Evolutionary conservation across 1,284 basidiomycete genomes (phyloP).

Genomic region (Cryptococcus maquisensis): DNA sequence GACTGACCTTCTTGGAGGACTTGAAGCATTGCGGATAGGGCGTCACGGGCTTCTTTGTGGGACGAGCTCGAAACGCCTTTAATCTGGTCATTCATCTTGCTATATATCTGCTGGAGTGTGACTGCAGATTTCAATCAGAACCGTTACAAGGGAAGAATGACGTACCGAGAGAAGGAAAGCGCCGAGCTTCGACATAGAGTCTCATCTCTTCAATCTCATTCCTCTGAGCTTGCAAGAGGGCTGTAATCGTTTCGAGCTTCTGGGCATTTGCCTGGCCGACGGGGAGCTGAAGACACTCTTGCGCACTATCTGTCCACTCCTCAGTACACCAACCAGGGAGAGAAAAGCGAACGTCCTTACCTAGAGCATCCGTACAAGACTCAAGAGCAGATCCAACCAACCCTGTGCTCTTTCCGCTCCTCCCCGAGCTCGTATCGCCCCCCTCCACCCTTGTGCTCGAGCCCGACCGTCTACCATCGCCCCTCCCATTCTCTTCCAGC

Average conservation of each 20-base stretch:
- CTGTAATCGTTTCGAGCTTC: slow-evolving; percentile 3
- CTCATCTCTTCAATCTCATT: slow-evolving; percentile 19
- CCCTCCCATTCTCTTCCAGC: too few species aligned
- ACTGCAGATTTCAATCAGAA: slow-evolving; percentile 1
- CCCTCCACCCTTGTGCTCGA: too few species aligned
- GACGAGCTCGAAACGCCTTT: slow-evolving; percentile 1
- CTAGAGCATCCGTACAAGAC: too few species aligned
- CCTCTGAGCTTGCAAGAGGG: slow-evolving; percentile 23
- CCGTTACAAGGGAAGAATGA: not conserved
- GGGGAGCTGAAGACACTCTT: too few species aligned
- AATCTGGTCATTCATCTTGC: slow-evolving; percentile 11
- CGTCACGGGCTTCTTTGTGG: not conserved
- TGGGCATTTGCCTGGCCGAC: not conserved
- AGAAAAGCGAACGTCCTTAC: too few species aligned
- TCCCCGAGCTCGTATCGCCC: too few species aligned
- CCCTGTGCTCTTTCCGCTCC: too few species aligned
- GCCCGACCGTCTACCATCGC: too few species aligned
- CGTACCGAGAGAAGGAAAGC: slow-evolving; percentile 22
- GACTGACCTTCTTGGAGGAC: slow-evolving; percentile 23
- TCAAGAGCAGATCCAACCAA: too few species aligned
- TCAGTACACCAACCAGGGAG: too few species aligned
- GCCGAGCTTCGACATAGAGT: slow-evolving; percentile 11
- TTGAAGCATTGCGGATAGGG: slow-evolving; percentile 9
- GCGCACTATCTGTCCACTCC: too few species aligned
- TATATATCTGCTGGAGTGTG: slow-evolving; percentile 24